phyloP scores from a whole-genome alignment of 2,329 filamentous ascomycete genomes.

The Phialophora macrospora region DNA sequence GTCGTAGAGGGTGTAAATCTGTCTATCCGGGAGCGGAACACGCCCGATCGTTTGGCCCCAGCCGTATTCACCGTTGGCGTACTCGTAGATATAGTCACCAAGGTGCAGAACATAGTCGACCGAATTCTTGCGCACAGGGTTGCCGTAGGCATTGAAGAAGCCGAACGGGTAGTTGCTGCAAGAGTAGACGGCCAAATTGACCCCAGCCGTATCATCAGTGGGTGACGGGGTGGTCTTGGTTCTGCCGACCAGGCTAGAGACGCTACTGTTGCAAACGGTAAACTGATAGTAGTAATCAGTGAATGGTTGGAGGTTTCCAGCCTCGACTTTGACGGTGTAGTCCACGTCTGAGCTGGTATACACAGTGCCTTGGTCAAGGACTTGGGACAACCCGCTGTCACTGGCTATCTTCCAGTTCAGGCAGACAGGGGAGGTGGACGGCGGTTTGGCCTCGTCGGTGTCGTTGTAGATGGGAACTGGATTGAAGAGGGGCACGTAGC shows the following conservation, averaged over 20 bases:
- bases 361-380: slow-evolving; percentile 62
- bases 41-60: slow-evolving; percentile 59
- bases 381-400: slow-evolving; percentile 53
- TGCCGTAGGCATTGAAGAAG: slow-evolving; percentile 44
- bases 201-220: slow-evolving; percentile 60
- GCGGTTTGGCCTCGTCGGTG: slow-evolving; percentile 59
- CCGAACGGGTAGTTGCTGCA: slow-evolving; percentile 68
- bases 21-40: slow-evolving; percentile 58
- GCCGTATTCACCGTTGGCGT: slow-evolving; percentile 55
- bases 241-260: slow-evolving; percentile 65
- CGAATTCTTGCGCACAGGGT: slow-evolving; percentile 63
- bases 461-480: slow-evolving; percentile 50
- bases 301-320: slow-evolving; percentile 64
- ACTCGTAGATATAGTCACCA: slow-evolving; percentile 68
- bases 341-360: slow-evolving; percentile 76
- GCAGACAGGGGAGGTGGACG: slow-evolving; percentile 67
- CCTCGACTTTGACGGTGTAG: slow-evolving; percentile 74
- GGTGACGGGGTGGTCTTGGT: slow-evolving; percentile 71
- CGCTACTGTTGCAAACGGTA: slow-evolving; percentile 67
- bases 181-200: slow-evolving; percentile 71
- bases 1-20: slow-evolving; percentile 54
- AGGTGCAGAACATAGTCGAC: slow-evolving; percentile 64
- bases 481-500: slow-evolving; percentile 60
- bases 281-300: slow-evolving; percentile 70
- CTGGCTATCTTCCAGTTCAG: slow-evolving; percentile 67